phyloP scores from a whole-genome alignment of 129 eudicot genomes.

The Flaveria brownii region DNA sequence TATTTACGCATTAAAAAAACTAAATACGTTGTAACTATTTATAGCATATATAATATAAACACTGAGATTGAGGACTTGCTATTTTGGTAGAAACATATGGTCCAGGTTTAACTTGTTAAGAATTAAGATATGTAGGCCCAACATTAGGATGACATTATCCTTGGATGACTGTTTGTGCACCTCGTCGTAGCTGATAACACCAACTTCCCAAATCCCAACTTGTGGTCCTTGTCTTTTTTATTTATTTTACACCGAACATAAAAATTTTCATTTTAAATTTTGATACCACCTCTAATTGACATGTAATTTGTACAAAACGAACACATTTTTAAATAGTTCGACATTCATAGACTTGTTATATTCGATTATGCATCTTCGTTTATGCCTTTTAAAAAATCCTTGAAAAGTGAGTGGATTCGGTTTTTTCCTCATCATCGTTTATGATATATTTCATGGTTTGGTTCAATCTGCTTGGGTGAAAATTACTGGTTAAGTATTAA shows the following conservation, averaged over 20 bases:
- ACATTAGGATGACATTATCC: background rate
- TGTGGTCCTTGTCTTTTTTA: constrained; percentile 5
- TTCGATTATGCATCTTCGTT: background rate
- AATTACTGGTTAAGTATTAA: no score
- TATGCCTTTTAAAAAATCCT: background rate
- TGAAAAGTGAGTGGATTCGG: background rate
- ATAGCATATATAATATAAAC: no score
- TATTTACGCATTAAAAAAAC: no score
- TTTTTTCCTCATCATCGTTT: no score
- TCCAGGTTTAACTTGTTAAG: background rate
- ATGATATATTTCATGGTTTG: background rate
- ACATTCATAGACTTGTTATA: background rate
- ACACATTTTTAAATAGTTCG: background rate
- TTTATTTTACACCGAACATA: background rate
- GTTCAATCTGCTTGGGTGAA: no score
- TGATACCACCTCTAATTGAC: background rate
- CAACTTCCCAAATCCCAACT: background rate
- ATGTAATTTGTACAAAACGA: background rate
- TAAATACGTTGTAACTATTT: no score
- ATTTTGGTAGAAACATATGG: background rate
- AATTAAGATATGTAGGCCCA: constrained; percentile 12
- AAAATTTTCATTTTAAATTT: background rate
- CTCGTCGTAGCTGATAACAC: background rate
- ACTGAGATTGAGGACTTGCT: no score
- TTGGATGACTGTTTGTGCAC: background rate